phyloP scores from a whole-genome alignment of 129 eudicot species.

The Rutidosis leptorrhynchoides region DNA sequence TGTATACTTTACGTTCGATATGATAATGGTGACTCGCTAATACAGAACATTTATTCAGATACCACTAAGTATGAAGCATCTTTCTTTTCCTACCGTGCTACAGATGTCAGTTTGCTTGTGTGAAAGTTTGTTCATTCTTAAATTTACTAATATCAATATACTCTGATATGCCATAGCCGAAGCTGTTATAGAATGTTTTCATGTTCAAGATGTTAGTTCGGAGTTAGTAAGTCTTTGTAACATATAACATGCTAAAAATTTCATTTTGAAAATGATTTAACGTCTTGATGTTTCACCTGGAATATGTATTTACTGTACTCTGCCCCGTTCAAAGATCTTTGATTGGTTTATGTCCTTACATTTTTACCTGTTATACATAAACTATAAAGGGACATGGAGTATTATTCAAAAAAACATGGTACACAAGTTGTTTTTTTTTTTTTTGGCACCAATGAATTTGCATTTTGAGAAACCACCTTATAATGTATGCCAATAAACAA shows the following conservation, averaged over 20 bases:
- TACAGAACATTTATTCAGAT: not conserved
- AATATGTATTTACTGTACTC: no score
- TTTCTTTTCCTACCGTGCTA: not conserved
- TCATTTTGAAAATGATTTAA: not conserved
- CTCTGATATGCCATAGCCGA: not conserved
- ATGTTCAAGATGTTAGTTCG: not conserved
- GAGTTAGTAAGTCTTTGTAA: not conserved
- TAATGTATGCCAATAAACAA: not conserved
- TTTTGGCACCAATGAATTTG: not conserved
- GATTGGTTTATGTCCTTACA: not conserved
- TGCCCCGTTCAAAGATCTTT: not conserved
- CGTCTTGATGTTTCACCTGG: not conserved
- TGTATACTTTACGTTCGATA: not conserved
- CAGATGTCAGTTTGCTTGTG: not conserved
- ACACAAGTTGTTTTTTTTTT: not conserved
- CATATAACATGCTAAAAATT: not conserved
- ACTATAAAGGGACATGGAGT: not conserved
- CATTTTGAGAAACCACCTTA: not conserved
- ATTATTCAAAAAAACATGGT: not conserved
- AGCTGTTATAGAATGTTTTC: not conserved
- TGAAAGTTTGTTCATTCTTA: not conserved
- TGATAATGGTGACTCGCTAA: not conserved
- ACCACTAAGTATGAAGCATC: not conserved
- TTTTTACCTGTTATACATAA: not conserved
- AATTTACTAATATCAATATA: not conserved